phyloP scores from a whole-genome alignment of 345 rosid genomes.

The Pistacia integerrima region DNA sequence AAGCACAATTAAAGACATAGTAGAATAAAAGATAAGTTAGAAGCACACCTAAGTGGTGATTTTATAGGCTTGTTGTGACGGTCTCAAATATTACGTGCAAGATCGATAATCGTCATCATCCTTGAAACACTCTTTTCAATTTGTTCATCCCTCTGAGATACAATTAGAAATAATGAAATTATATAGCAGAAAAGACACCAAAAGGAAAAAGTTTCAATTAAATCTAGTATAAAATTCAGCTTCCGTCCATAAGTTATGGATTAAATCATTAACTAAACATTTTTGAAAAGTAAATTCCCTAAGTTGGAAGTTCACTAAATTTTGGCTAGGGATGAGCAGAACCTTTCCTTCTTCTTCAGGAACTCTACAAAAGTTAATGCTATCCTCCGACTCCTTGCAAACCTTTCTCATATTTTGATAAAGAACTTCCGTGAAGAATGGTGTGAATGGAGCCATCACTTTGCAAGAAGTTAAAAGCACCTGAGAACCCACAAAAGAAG shows the following conservation, averaged over 20 bases:
- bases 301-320: background rate
- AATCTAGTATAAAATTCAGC: background rate
- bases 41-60: constrained; percentile 79
- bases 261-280: background rate
- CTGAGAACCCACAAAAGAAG: constrained; percentile 41
- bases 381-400: constrained; percentile 68
- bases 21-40: constrained; percentile 12
- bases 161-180: constrained; percentile 13
- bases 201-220: background rate
- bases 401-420: constrained; percentile 95
- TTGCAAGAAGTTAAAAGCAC: constrained; percentile 93
- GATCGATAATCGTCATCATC: constrained; percentile 96
- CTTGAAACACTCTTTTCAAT: constrained; percentile 93
- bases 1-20: background rate
- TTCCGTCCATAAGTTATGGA: background rate
- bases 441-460: constrained; percentile 99
- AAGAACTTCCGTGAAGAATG: constrained; percentile 91
- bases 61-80: constrained; percentile 89
- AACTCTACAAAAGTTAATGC: constrained; percentile 83
- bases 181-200: background rate
- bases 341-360: constrained; percentile 90
- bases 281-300: background rate
- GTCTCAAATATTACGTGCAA: constrained; percentile 95
- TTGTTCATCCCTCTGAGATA: constrained; percentile 67
- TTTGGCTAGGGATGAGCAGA: constrained; percentile 13